Evolutionary conservation across 1,284 basidiomycete species (phyloP).

Genomic region (Trichosporon coremiiforme): DNA sequence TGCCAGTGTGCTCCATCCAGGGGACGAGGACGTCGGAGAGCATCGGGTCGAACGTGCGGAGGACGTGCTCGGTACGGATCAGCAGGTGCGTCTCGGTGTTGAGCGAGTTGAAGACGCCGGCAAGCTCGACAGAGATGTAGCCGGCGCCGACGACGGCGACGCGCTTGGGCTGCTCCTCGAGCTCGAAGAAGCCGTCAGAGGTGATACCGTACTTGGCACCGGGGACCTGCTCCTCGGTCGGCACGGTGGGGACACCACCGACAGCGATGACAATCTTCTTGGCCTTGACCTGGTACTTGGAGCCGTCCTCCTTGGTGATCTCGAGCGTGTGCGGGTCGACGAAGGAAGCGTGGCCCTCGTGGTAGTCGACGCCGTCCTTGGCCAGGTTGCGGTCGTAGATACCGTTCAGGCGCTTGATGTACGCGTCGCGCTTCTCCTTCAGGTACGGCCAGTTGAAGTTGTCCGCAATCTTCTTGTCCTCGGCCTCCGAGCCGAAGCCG

Average conservation of each 20-base stretch:
- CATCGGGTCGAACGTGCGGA: slow-evolving; percentile 89
- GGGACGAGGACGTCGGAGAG: slow-evolving; percentile 84
- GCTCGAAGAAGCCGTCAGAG: slow-evolving; percentile 95
- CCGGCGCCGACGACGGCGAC: slow-evolving; percentile 95
- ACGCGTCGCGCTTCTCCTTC: slow-evolving; percentile 93
- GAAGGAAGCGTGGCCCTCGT: slow-evolving; percentile 77
- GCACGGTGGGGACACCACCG: slow-evolving; percentile 81
- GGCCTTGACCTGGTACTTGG: slow-evolving; percentile 68
- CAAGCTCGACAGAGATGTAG: slow-evolving; percentile 95
- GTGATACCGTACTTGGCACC: slow-evolving; percentile 87
- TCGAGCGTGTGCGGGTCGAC: slow-evolving; percentile 67
- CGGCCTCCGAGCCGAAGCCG: slow-evolving; percentile 66
- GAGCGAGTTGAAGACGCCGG: slow-evolving; percentile 82
- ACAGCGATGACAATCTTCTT: slow-evolving; percentile 82
- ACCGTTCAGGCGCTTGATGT: slow-evolving; percentile 85
- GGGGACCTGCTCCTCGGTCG: slow-evolving; percentile 77
- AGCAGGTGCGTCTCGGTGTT: slow-evolving; percentile 88
- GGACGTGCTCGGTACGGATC: slow-evolving; percentile 84
- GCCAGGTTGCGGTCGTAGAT: slow-evolving; percentile 89
- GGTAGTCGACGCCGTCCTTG: slow-evolving; percentile 86
- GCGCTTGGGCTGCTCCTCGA: slow-evolving; percentile 85
- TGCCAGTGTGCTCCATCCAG: slow-evolving; percentile 81
- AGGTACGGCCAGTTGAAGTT: slow-evolving; percentile 88
- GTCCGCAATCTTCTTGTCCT: slow-evolving; percentile 58
- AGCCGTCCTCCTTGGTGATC: slow-evolving; percentile 65